Percentiles rank a stretch among this genome's conserved stretches.
Evolutionary conservation across 768 basidiomycete species (phyloP).

Genomic region (Leccinum arenicola): DNA sequence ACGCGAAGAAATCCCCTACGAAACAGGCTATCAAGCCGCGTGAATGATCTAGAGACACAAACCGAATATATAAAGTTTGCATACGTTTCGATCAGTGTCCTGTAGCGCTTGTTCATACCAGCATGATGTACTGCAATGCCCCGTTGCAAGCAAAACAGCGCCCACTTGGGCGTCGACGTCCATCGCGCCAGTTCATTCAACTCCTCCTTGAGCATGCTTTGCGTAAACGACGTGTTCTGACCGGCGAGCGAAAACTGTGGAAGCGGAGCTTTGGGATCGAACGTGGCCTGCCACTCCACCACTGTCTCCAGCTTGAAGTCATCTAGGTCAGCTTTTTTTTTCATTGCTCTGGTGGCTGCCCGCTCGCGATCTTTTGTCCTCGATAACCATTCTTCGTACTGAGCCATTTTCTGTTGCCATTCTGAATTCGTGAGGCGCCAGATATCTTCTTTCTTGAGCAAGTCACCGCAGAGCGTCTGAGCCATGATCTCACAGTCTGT

Average conservation of each 20-base stretch:
- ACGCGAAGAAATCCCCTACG: slow-evolving; percentile 61
- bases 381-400: slow-evolving; percentile 50
- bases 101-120: slow-evolving; percentile 64
- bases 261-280: slow-evolving; percentile 56
- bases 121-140: slow-evolving; percentile 71
- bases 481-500: slow-evolving; percentile 56
- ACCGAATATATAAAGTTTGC: background rate
- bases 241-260: slow-evolving; percentile 61
- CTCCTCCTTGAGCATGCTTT: slow-evolving; percentile 48
- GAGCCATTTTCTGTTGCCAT: slow-evolving; percentile 49
- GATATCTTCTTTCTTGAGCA: slow-evolving; percentile 43
- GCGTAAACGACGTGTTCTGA: slow-evolving; percentile 39
- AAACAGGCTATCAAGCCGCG: slow-evolving; percentile 38
- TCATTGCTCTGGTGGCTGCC: slow-evolving; percentile 38
- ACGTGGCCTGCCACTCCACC: slow-evolving; percentile 48
- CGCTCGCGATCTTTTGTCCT: slow-evolving; percentile 49
- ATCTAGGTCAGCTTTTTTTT: slow-evolving; percentile 34
- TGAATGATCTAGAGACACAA: background rate
- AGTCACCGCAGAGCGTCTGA: slow-evolving; percentile 29
- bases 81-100: slow-evolving; percentile 56
- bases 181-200: slow-evolving; percentile 35
- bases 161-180: slow-evolving; percentile 41
- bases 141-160: slow-evolving; percentile 46
- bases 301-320: slow-evolving; percentile 21
- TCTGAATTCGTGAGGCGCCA: slow-evolving; percentile 48